phyloP scores from a whole-genome alignment of 2,329 filamentous ascomycete species.

The Chalaropsis ovoidea region DNA sequence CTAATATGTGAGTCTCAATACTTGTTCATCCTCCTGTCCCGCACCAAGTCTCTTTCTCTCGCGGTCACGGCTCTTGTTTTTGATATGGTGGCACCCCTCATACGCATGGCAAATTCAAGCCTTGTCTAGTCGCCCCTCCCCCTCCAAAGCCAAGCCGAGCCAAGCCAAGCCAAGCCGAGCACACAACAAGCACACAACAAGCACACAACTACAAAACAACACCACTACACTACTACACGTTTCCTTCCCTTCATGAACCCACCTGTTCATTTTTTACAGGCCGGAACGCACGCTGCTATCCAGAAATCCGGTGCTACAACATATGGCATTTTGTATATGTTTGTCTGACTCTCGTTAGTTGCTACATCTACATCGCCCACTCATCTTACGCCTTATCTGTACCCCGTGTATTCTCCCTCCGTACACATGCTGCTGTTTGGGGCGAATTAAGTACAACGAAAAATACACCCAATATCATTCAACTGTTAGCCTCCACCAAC shows the following conservation, averaged over 20 bases:
- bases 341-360: conserved; percentile 13
- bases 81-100: not conserved
- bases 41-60: not conserved
- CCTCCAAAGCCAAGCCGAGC: conserved; percentile 3
- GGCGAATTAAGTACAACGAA: not conserved
- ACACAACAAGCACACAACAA: not conserved
- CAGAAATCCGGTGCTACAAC: not conserved
- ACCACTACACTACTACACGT: not conserved
- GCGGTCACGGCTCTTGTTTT: not conserved
- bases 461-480: not conserved
- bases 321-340: not conserved
- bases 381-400: not conserved
- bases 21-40: too few species aligned
- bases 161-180: not conserved
- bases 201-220: not conserved
- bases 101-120: not conserved
- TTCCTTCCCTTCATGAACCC: not conserved
- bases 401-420: not conserved
- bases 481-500: not conserved
- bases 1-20: too few species aligned
- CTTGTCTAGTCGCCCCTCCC: conserved; percentile 9
- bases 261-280: conserved; percentile 10
- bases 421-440: not conserved
- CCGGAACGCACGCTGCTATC: not conserved
- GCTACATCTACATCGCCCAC: conserved; percentile 7